Evolutionary conservation across 2,329 filamentous ascomycete genomes (phyloP), one percentile per base, ranked within the genome.

Genomic region (Trichoderma koningiopsis): DNA sequence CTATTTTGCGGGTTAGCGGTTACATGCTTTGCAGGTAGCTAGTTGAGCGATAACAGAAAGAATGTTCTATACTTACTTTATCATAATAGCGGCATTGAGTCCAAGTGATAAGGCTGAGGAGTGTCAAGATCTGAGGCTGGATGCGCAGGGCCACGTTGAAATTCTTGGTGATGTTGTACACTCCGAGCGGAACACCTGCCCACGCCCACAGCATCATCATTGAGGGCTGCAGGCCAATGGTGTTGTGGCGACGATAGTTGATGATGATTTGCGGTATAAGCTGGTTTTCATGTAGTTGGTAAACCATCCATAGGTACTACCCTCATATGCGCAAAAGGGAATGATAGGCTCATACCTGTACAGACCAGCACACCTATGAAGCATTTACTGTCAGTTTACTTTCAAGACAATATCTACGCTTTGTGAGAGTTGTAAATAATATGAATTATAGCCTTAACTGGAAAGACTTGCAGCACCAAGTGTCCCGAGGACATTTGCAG

Each of bases 181-280:
- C 81, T 2, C 90, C 90, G 0, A 92, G 81, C 0, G 89, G 89
- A 0, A 92, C 86, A 0, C 90, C 90, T 1, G 90, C 90, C 80
- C 84, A 87, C 0, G 88, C 88, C 85, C 90, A 92, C 2, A 91
- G 82, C 76, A 92, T 85, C 89, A 92, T 92, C 89, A 92, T 91
- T 0, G 87, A 87, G 0, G 87, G 84, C 61, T 91, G 89, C 0
- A 92, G 81, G 0, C 89, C 90, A 0, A 82, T 85, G 1, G 89
- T 89, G 80, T 91, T 84, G 76, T 91, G 89, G 1, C 89, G 83
- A 5, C 86, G 84, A 73, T 89, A 88, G 74, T 92, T 92, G 74
- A 91, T 86, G 40, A 89, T 77, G 60, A 92, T 91, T 75, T 92
- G 90, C 0, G 90, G 90, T 31, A 92, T 85, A 31, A 92, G 81